A percentile compares a stretch with the other conserved stretches of the same genome.
phyloP scores from a whole-genome alignment of 139 green algal species.

The Yamagishiella unicocca region DNA sequence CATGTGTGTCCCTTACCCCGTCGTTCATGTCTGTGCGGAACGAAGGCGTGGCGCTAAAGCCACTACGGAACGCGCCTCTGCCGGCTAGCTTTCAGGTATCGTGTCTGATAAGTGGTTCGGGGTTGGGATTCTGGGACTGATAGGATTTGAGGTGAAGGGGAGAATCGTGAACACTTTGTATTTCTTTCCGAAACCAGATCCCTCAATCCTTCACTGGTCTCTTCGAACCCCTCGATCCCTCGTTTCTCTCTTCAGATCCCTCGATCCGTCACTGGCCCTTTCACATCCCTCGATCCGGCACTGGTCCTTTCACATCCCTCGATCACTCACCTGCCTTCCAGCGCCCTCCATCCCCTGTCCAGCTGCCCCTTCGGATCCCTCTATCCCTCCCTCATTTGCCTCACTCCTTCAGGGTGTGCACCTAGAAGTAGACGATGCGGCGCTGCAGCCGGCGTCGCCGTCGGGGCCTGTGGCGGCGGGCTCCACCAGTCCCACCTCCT shows the following conservation, averaged over 20 bases:
- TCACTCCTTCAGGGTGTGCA: conserved; percentile 36
- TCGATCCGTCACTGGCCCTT: background rate
- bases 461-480: background rate
- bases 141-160: background rate
- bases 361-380: background rate
- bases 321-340: background rate
- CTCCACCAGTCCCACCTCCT: background rate
- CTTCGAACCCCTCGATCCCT: background rate
- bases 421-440: conserved; percentile 25
- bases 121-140: background rate
- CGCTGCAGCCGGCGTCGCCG: background rate
- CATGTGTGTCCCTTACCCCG: too few species aligned
- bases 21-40: too few species aligned
- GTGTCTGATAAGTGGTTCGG: background rate
- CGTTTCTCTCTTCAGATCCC: background rate
- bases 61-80: conserved; percentile 35
- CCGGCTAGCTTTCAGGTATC: conserved; percentile 34
- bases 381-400: too few species aligned
- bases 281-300: background rate
- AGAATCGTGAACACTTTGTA: background rate
- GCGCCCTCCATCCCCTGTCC: background rate
- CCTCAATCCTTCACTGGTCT: background rate
- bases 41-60: conserved; percentile 47
- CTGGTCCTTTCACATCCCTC: background rate
- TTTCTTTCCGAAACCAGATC: background rate